Evolutionary conservation across 1,284 basidiomycete genomes (phyloP), one percentile per base, ranked within the genome.

Genomic region (Peniophora sp.): DNA sequence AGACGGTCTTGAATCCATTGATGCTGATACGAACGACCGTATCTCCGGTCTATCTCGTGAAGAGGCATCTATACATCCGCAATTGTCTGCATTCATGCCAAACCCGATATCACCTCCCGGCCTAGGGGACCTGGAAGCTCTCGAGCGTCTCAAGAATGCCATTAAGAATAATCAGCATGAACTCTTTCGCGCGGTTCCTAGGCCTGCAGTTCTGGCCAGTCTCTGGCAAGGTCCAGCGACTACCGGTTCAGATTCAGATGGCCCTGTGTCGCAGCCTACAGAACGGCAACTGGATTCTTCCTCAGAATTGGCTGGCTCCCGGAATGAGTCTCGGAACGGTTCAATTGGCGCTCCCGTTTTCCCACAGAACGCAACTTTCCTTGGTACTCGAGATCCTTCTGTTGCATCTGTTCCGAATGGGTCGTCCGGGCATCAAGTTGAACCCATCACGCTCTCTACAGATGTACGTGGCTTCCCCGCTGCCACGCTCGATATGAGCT

Each of bases 141-240:
- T 88, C 53, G 79, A 88, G 65, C 78, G 78, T 51, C 76, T 88
- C 61, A 88, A 88, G 64, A 69, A 78, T 36, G 70, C 76, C 50
- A 88, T 88, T 64, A 83, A 80, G 60, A 75, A 70, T 37, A 78
- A 78, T 50, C 85, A 88, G 59, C 85, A 88, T 61, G 77, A 83
- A 49, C 69, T 80, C 55, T 88, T 79, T 60, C 76, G 76, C 35
- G 76, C 85, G 24, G 61, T 77, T 49, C 84, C 85, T 37, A 75
- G 80, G 55, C 86, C 85, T 41, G 69, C 70, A 24, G 75, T 74
- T 50, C 75, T 88, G 45, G 81, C 78, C 41, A 73, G 69, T 52
- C 67, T 85, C 53, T 87, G 82, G 65, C 66, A 78, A 52, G 85
- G 85, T 47, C 24, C 52, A 11, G 52, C 42, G 24, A 57, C 3